A percentile compares a stretch with the other conserved stretches of the same genome.
These are phyloP conservation scores for Leccinum subgranulosum DNA, from an alignment of 768 basidiomycete species.

Conservation along the genomic window DNA sequence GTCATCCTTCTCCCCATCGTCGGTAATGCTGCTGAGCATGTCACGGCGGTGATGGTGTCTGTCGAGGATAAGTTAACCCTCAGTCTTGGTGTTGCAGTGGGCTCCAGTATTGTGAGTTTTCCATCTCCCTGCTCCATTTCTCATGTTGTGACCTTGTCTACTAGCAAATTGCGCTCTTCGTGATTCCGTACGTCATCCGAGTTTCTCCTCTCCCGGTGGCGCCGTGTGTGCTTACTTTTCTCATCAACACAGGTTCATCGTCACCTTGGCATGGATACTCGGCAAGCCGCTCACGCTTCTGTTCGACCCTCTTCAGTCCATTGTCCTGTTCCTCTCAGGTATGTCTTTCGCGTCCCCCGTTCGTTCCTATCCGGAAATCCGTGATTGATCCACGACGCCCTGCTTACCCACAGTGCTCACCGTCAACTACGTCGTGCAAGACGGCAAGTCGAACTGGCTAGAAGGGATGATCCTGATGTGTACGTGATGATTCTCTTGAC, in stretches of 20 bases:
- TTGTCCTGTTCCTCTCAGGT: conserved; percentile 22
- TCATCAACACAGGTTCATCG: conserved; percentile 52
- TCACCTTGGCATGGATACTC: conserved; percentile 77
- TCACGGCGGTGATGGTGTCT: conserved; percentile 88
- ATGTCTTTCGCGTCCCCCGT: conserved; percentile 11
- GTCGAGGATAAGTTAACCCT: conserved; percentile 88
- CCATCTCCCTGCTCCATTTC: neutral
- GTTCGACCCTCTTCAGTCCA: conserved; percentile 85
- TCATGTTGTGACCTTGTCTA: neutral
- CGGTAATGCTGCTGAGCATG: conserved; percentile 89
- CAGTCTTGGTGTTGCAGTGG: conserved; percentile 86
- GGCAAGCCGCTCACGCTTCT: conserved; percentile 76
- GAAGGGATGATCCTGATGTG: conserved; percentile 82
- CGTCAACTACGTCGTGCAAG: conserved; percentile 81
- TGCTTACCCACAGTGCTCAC: conserved; percentile 54
- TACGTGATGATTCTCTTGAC: conserved; percentile 20
- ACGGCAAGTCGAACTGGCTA: conserved; percentile 92
- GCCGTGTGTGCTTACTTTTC: conserved; percentile 6
- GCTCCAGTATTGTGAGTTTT: conserved; percentile 69
- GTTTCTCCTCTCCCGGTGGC: neutral
- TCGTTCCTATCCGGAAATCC: neutral
- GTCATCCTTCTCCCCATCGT: conserved; percentile 89
- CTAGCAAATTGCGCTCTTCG: conserved; percentile 72
- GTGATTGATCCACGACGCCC: neutral
- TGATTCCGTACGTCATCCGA: conserved; percentile 49